These are phyloP conservation scores for Metschnikowia lunata DNA, from an alignment of 805 yeast species.

Conservation along the genomic window DNA sequence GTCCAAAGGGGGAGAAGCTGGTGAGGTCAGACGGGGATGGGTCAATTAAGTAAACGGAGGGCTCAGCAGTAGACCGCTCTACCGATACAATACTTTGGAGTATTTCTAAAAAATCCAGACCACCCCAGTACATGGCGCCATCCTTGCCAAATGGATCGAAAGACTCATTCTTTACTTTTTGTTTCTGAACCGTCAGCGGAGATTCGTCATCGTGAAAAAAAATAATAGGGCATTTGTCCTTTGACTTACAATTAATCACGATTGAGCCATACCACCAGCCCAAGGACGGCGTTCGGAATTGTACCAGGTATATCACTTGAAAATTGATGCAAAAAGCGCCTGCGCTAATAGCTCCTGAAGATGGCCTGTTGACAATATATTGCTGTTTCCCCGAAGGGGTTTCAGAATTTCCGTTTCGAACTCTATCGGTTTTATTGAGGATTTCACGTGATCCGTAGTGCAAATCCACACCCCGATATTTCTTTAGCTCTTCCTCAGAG, in stretches of 20 bases:
- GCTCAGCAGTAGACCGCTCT: constrained; percentile 67
- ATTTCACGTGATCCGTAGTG: constrained; percentile 20
- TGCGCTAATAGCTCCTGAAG: constrained; percentile 32
- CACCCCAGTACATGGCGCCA: constrained; percentile 81
- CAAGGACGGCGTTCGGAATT: constrained; percentile 74
- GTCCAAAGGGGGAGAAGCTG: constrained; percentile 44
- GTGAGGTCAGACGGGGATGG: constrained; percentile 66
- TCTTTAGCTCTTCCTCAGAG: constrained; percentile 40
- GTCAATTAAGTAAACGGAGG: constrained; percentile 68
- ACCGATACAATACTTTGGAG: constrained; percentile 54
- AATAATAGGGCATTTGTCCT: constrained; percentile 70
- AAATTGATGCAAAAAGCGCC: constrained; percentile 61
- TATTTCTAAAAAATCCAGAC: constrained; percentile 62
- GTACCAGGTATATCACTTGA: constrained; percentile 67
- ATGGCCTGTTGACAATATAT: constrained; percentile 47
- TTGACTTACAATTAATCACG: constrained; percentile 62
- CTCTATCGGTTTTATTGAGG: constrained; percentile 18
- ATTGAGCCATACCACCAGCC: constrained; percentile 94
- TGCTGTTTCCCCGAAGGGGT: constrained; percentile 8
- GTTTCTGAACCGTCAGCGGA: constrained; percentile 65
- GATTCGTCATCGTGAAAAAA: constrained; percentile 92
- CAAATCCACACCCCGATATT: constrained; percentile 50
- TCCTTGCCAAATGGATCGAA: constrained; percentile 70
- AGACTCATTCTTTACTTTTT: constrained; percentile 52
- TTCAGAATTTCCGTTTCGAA: constrained; percentile 13